Percentiles rank a stretch among this genome's conserved stretches.
Conservation (phyloP, 2,329 filamentous ascomycete species). For the Alternaria sp. region DNA sequence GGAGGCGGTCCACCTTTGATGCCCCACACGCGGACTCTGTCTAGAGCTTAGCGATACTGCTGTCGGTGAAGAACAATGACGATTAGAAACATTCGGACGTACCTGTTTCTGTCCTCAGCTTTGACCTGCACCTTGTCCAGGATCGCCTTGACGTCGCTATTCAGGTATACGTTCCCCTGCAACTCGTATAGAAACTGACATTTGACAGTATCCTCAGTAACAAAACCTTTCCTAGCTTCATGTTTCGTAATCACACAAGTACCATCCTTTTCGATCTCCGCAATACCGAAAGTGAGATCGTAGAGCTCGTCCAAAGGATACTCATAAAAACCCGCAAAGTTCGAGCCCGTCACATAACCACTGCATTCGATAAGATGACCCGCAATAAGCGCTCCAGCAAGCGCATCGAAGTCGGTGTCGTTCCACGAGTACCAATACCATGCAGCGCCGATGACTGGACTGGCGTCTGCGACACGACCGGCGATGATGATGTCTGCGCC, state of each 20-base stretch:
- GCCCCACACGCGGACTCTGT: conserved; percentile 48
- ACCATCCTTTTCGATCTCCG: conserved; percentile 58
- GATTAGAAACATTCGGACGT: background rate
- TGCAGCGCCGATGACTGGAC: conserved; percentile 60
- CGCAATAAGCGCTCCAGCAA: conserved; percentile 57
- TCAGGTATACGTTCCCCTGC: conserved; percentile 56
- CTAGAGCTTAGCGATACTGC: background rate
- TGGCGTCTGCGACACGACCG: conserved; percentile 46
- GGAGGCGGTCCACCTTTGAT: conserved; percentile 52
- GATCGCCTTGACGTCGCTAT: conserved; percentile 56
- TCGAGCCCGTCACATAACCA: conserved; percentile 62
- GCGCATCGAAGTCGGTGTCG: conserved; percentile 57
- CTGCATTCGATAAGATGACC: conserved; percentile 57
- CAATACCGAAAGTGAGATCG: conserved; percentile 59
- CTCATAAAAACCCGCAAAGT: conserved; percentile 63
- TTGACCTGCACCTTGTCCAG: conserved; percentile 47
- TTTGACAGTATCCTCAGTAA: conserved; percentile 46
- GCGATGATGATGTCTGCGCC: conserved; percentile 49
- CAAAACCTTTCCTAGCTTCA: conserved; percentile 50
- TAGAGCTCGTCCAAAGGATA: conserved; percentile 53
- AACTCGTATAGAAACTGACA: conserved; percentile 58
- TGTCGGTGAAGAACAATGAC: no score
- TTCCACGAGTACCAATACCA: conserved; percentile 65
- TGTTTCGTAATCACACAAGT: conserved; percentile 61
- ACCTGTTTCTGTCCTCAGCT: conserved; percentile 46